phyloP scores from a whole-genome alignment of 2,329 filamentous ascomycete genomes.

The Fusarium camptoceras region DNA sequence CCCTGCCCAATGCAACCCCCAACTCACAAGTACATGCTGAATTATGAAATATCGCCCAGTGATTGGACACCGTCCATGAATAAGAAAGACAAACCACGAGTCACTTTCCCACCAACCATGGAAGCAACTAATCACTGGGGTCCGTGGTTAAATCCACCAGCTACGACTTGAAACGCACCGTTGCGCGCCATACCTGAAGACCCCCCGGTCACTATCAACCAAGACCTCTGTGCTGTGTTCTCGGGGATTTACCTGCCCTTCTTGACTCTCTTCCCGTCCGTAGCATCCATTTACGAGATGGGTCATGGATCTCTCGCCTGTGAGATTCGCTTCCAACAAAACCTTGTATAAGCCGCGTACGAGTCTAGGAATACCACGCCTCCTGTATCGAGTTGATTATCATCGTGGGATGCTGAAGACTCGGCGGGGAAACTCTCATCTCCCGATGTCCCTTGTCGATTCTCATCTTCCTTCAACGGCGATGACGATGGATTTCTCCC shows the following conservation, averaged over 20 bases:
- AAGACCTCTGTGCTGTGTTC: conserved; percentile 1
- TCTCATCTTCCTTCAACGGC: conserved; percentile 32
- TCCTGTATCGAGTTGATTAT: background rate
- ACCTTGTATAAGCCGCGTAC: background rate
- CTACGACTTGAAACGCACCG: conserved; percentile 39
- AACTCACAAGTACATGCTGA: conserved; percentile 11
- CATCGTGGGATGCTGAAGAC: conserved; percentile 11
- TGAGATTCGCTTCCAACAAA: background rate
- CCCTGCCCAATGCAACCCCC: conserved; percentile 15
- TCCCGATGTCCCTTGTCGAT: conserved; percentile 21
- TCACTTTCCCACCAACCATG: conserved; percentile 26
- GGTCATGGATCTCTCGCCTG: background rate
- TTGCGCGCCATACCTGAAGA: conserved; percentile 33
- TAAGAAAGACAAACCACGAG: conserved; percentile 15
- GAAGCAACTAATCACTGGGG: conserved; percentile 11
- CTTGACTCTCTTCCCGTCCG: conserved; percentile 14
- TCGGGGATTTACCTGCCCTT: conserved; percentile 25
- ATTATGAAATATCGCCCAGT: background rate
- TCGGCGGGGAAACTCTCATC: background rate
- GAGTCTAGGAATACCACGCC: background rate
- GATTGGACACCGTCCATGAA: conserved; percentile 33
- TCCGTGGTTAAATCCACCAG: conserved; percentile 23
- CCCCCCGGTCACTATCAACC: conserved; percentile 17
- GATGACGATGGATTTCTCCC: conserved; percentile 10
- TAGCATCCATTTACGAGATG: background rate